Evolutionary conservation across 176 grass and related monocot species (phyloP).

Genomic region (Phragmites australis): DNA sequence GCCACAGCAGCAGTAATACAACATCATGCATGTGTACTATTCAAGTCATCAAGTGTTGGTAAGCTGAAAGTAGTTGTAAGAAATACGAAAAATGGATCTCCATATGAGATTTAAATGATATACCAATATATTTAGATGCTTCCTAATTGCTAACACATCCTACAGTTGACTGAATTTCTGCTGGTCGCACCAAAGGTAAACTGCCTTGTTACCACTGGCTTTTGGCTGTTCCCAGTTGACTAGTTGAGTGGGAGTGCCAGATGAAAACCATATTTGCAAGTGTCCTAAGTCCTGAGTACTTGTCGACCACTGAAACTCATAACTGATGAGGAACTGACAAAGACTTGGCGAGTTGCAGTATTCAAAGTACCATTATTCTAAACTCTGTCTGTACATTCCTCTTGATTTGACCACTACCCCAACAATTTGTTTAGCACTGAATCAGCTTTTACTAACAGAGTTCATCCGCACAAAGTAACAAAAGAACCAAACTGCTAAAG

Average conservation of each 20-base stretch:
- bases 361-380: conserved; percentile 15
- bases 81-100: background rate
- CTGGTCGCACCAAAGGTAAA: background rate
- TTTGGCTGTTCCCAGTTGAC: background rate
- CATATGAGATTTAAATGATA: background rate
- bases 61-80: background rate
- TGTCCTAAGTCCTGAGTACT: background rate
- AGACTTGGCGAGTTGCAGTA: background rate
- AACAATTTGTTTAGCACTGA: background rate
- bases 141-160: background rate
- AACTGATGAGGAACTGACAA: background rate
- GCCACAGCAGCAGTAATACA: conserved; percentile 21
- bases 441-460: conserved; percentile 4
- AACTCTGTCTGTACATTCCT: background rate
- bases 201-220: background rate
- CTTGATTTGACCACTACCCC: background rate
- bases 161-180: background rate
- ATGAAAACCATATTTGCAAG: background rate
- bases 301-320: background rate
- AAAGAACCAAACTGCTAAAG: conserved; percentile 14
- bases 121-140: background rate
- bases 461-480: background rate
- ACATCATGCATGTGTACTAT: background rate
- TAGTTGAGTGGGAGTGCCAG: background rate
- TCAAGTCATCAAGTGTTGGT: background rate